These are phyloP conservation scores for Cutaneotrichosporon sp. DNA, from an alignment of 1,284 basidiomycete genomes.

Conservation along the genomic window DNA sequence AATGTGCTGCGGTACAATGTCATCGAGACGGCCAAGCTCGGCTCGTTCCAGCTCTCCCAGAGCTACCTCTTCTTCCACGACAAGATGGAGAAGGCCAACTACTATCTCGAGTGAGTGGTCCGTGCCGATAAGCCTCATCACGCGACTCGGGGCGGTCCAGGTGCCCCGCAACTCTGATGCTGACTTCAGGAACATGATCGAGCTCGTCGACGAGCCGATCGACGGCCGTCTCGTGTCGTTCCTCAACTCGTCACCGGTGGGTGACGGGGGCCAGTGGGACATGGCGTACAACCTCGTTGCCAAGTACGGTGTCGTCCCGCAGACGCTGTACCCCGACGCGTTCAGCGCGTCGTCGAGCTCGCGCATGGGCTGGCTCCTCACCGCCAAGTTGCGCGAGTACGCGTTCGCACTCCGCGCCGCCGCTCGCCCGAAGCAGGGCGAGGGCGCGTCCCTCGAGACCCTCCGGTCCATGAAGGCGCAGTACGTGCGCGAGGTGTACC, in stretches of 20 bases:
- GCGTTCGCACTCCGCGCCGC: constrained; percentile 70
- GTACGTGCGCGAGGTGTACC: constrained; percentile 81
- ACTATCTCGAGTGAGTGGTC: constrained; percentile 72
- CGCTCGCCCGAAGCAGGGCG: constrained; percentile 9
- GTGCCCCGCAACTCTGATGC: not conserved
- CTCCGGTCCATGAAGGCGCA: constrained; percentile 69
- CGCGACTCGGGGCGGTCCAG: not conserved
- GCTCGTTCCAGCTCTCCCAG: constrained; percentile 87
- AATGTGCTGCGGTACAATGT: constrained; percentile 82
- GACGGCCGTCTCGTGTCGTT: constrained; percentile 79
- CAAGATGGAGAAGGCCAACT: constrained; percentile 93
- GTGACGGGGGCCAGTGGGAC: constrained; percentile 93
- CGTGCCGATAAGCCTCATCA: not conserved
- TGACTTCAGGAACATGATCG: constrained; percentile 60
- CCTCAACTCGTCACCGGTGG: constrained; percentile 75
- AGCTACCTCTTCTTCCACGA: constrained; percentile 89
- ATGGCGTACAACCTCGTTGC: constrained; percentile 84
- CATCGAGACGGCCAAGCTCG: constrained; percentile 80
- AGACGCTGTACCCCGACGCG: constrained; percentile 80
- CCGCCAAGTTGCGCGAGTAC: constrained; percentile 88
- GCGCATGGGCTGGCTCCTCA: constrained; percentile 75
- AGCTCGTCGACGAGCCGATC: constrained; percentile 75
- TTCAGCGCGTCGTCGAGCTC: constrained; percentile 73
- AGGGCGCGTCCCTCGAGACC: constrained; percentile 9
- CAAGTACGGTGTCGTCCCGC: constrained; percentile 81